Base-by-base conservation (phyloP, 192 early-diverging fungal genomes). In the Coemansia sp. region DNA sequence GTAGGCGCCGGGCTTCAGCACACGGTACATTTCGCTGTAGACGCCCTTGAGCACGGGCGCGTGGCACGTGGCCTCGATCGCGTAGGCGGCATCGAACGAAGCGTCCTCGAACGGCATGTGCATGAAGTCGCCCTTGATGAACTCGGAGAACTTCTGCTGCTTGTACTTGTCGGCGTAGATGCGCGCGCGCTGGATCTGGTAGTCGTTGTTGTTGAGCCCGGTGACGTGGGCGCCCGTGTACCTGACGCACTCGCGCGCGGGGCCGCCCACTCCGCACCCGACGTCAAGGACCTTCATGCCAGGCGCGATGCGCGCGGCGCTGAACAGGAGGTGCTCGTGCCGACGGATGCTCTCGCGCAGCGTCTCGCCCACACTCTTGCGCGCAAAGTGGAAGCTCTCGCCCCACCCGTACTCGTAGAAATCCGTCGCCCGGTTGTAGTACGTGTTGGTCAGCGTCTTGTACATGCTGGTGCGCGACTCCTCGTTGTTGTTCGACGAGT, bases 191-290 rank as follows among this genome's bases (percentile, higher is more conserved):
- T 89, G 73, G 64, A 97, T 89, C 82, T 98, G 96, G 71, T 97
- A 95, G 46, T 91, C 90, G 78, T 98, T 98, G 88, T 97, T 98
- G 84, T 98, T 98, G 41, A 98, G 76, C n/a, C 96, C 95, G 5
- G 91, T 91, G 56, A 98, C 86, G 62, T 90, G 88, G 38, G 94
- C 92, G 16, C 92, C 95, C n/a, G 90, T 89, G 65, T 97, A 93
- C 64, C 91, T 87, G 57, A 90, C 86, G 71, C 96, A 94, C 66
- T 98, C 95, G 58, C 96, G 90, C n/a, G 93, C 87, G 14, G 96
- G 96, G 5, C 96, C 96, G 64, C 94, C 96, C 63, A 98, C 95
- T 67, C 96, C 96, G 71, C 96, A 97, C 25, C 96, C 96, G 53
- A 98, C 92, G 70, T 98, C 96, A 37, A 97, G 84, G 39, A 95